Base-by-base conservation (phyloP, 306 rosid species). In the Oemleria cerasiformis region DNA sequence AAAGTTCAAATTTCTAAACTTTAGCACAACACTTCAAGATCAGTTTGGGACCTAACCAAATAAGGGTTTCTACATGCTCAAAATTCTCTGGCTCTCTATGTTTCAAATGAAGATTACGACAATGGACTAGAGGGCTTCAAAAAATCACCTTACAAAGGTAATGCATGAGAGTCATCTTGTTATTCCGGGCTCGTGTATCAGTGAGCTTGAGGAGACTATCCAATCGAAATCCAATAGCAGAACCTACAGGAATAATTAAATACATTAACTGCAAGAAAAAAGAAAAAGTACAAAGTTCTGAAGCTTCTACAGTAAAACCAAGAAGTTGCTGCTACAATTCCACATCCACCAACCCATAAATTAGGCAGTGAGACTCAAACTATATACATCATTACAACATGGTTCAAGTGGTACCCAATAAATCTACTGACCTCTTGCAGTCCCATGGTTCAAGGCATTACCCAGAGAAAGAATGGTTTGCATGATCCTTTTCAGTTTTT, bases 391-490 rank as follows among this genome's bases (percentile, higher is more conserved):
- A 30, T 39, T 48, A 42, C 9, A 53, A 58, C 43, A 63, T 71
- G n/a, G n/a, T n/a, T n/a, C n/a, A 62, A 58, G 59, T 0, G 10
- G 70, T 23, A 68, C 17, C 7, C 21, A 38, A 44, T 16, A 19
- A 45, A 50, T 63, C 56, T 39, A 73, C 83, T 86, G 85, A 89
- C 99, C 99, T 89, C 99, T 95, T 75, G 99, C 99, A 56, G 99
- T 95, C 85, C 99, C 99, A 43, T 91, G 97, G 86, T 95, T 95
- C 82, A 95, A 76, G 67, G 99, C 99, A 83, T 89, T 95, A 57
- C 99, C 99, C 66, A 91, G 85, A 58, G 97, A 95, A 79, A 95
- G 99, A 83, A 95, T 95, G 73, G 99, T 95, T 81, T 95, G 99
- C 99, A 95, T 89, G 82, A 89, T 91, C 85, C 97, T 89, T 89